Conservation (phyloP, 2,329 filamentous ascomycete species). For the Pseudopyrenochaeta lycopersici region DNA sequence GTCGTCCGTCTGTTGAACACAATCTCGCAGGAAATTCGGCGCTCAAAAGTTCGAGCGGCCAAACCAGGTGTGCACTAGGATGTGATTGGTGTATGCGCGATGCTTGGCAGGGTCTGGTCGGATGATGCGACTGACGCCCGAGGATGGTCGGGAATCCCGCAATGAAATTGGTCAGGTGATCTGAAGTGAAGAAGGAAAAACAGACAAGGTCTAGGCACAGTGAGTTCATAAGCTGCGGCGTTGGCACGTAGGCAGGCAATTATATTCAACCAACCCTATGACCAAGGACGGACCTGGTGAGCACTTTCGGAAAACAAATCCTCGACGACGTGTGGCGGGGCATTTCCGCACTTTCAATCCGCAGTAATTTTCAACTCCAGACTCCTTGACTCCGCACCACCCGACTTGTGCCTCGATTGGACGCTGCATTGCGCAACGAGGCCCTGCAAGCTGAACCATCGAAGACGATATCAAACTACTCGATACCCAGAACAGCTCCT, state of each 20-base stretch:
- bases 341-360: slow-evolving; percentile 1
- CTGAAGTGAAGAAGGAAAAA: neutral
- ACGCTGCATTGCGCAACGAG: too few species aligned
- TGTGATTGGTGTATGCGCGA: slow-evolving; percentile 24
- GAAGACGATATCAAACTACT: neutral
- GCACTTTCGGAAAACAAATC: slow-evolving; percentile 31
- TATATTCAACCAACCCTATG: neutral
- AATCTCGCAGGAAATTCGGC: slow-evolving; percentile 18
- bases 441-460: too few species aligned
- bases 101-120: slow-evolving; percentile 30
- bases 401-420: too few species aligned
- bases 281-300: slow-evolving; percentile 17
- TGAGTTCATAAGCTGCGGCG: neutral
- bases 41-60: slow-evolving; percentile 24
- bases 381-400: too few species aligned
- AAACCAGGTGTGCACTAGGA: slow-evolving; percentile 4
- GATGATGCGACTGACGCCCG: neutral
- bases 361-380: neutral
- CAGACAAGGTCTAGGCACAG: neutral
- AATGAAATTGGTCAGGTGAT: neutral
- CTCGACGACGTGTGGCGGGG: slow-evolving; percentile 12
- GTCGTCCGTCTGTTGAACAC: slow-evolving; percentile 2
- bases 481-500: neutral
- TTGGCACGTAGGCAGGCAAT: neutral
- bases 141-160: slow-evolving; percentile 13